These are phyloP conservation scores for Dendryphion nanum DNA, from an alignment of 2,329 filamentous ascomycete genomes.

Conservation along the genomic window DNA sequence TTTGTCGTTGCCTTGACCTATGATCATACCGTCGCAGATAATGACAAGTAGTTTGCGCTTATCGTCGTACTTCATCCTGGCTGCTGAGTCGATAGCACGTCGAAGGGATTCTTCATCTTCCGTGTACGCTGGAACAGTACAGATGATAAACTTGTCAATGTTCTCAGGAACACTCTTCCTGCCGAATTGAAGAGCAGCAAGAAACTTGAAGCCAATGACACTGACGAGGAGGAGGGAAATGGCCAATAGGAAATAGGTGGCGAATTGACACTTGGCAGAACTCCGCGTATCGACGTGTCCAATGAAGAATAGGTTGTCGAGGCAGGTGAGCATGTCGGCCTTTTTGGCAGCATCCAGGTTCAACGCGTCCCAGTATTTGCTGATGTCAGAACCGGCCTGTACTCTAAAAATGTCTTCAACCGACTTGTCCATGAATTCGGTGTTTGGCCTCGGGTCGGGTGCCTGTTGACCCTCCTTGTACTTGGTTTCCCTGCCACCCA, in stretches of 20 bases:
- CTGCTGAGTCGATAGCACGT: constrained; percentile 93
- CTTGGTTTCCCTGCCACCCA: constrained; percentile 67
- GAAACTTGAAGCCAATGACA: constrained; percentile 93
- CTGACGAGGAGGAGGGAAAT: constrained; percentile 76
- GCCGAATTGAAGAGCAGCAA: constrained; percentile 92
- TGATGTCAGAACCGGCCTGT: constrained; percentile 75
- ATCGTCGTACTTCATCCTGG: constrained; percentile 94
- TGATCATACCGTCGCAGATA: constrained; percentile 98
- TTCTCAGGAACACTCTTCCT: constrained; percentile 91
- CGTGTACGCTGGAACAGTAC: constrained; percentile 95
- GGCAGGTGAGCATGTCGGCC: constrained; percentile 71
- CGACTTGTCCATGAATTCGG: constrained; percentile 76
- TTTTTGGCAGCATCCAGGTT: constrained; percentile 57
- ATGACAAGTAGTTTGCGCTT: constrained; percentile 94
- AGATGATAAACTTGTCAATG: constrained; percentile 97
- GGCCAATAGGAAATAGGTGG: constrained; percentile 83
- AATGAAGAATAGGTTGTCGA: constrained; percentile 94
- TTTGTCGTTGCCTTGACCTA: constrained; percentile 95
- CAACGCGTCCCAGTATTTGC: constrained; percentile 76
- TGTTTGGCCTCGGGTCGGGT: constrained; percentile 48
- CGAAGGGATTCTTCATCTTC: constrained; percentile 97
- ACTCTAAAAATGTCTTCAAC: constrained; percentile 76
- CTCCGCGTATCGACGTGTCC: constrained; percentile 89
- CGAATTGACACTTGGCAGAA: constrained; percentile 80
- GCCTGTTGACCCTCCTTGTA: constrained; percentile 54